These are phyloP conservation scores for Hortaea sp. DNA, from an alignment of 2,329 filamentous ascomycete species.

Conservation along the genomic window DNA sequence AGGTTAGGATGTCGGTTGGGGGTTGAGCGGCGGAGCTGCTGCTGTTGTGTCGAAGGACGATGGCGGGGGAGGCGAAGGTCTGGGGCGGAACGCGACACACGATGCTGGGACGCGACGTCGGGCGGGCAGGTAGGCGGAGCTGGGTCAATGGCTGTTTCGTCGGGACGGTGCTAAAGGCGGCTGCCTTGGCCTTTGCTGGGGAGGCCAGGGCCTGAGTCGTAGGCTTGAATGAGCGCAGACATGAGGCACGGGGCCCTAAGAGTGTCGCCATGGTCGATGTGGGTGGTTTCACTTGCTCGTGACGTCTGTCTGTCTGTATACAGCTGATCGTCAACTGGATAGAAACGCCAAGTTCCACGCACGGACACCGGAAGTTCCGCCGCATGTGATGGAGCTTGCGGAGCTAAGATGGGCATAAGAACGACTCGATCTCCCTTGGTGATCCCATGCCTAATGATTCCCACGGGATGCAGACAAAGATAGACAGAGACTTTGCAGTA, in stretches of 20 bases:
- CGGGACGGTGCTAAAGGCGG: constrained; percentile 4
- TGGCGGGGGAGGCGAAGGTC: not conserved
- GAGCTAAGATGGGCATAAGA: too few relatives aligned
- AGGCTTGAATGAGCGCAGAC: constrained; percentile 1
- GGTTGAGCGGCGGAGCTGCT: not conserved
- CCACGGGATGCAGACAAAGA: too few relatives aligned
- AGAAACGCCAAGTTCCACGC: too few relatives aligned
- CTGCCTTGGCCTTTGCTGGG: not conserved
- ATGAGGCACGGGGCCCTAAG: constrained; percentile 2
- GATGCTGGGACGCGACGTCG: constrained; percentile 1
- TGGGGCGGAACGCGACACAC: constrained; percentile 3
- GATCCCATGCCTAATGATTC: too few relatives aligned
- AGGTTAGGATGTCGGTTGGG: constrained; percentile 38
- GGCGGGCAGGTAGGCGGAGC: not conserved
- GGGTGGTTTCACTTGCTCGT: not conserved
- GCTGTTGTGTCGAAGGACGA: not conserved
- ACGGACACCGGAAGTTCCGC: too few relatives aligned
- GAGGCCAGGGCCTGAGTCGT: not conserved
- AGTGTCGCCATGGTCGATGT: constrained; percentile 4
- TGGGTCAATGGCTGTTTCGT: constrained; percentile 2
- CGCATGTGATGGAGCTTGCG: too few relatives aligned
- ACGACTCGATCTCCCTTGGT: too few relatives aligned
- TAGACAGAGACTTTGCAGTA: too few relatives aligned
- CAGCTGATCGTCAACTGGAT: too few relatives aligned
- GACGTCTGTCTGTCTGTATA: too few relatives aligned